A percentile compares a stretch with the other conserved stretches of the same genome.
Conservation (phyloP, 2,329 filamentous ascomycete genomes). For the Alternaria consortialis region DNA sequence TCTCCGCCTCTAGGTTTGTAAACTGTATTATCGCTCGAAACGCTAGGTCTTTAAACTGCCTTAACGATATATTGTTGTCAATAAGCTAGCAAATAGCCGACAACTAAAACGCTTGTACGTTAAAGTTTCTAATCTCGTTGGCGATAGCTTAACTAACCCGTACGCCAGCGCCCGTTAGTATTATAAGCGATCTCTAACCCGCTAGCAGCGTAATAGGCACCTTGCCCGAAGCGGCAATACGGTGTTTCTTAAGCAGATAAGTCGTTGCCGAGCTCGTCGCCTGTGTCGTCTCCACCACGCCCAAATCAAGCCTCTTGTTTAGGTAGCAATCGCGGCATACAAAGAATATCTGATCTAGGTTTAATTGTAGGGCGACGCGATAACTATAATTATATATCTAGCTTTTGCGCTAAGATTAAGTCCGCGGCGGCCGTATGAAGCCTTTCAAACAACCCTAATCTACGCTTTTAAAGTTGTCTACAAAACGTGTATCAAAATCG, state of each 20-base stretch:
- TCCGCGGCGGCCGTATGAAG: background rate
- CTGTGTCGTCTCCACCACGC: background rate
- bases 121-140: too few relatives aligned
- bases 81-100: background rate
- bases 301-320: background rate
- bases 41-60: background rate
- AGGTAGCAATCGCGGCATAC: constrained; percentile 2
- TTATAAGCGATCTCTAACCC: too few relatives aligned
- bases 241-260: background rate
- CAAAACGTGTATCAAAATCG: background rate
- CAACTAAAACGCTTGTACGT: too few relatives aligned
- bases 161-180: too few relatives aligned
- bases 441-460: constrained; percentile 4
- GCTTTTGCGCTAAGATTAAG: background rate
- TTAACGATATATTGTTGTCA: constrained; percentile 5
- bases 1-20: background rate
- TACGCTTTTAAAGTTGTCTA: constrained; percentile 10
- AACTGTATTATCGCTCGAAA: background rate
- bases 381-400: constrained; percentile 8
- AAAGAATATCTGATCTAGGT: constrained; percentile 4
- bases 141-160: too few relatives aligned
- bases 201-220: too few relatives aligned
- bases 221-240: too few relatives aligned
- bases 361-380: constrained; percentile 2
- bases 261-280: background rate